Base-by-base conservation (phyloP, 2,329 filamentous ascomycete genomes). In the Rutstroemia sp. region DNA sequence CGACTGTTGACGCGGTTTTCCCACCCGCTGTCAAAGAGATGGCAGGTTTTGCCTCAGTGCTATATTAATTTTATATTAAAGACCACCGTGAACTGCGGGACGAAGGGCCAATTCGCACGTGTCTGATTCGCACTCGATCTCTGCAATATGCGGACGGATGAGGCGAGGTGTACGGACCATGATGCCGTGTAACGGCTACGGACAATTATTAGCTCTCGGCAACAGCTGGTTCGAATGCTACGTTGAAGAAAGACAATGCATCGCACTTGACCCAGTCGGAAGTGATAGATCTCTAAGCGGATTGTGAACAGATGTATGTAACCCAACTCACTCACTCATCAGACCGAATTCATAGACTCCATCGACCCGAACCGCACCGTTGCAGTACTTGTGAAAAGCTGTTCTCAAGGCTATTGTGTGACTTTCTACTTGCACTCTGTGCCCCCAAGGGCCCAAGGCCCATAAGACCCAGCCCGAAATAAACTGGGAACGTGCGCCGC, bases 401-500 rank as follows among this genome's bases (percentile, higher is more conserved):
- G 23, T 27, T 17, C 50, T 14, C 23, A 45, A 23, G 23, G 5
- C 38, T 16, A 41, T 7, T n/a, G 14, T 6, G 14, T n/a, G 16
- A 16, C 5, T 41, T 41, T 16, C 39, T n/a, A 39, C 10, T 12
- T 12, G 10, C 37, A n/a, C 16, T 39, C 37, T 39, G 37, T 12
- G 37, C 10, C 37, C 10, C 37, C 37, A 39, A 12, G 37, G 37
- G 23, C 23, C 23, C 23, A 23, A 30, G 10, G 7, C 8, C 25
- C 30, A 21, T 10, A 9, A 8, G 14, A 34, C 23, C 41, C 25
- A 34, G 23, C 37, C 45, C 44, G 44, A 49, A 49, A 41, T 27
- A 39, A 48, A 27, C 21, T 19, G 51, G 48, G 51, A 54, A 42
- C 51, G 51, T 54, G 51, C 39, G 44, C 51, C 49, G 51, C 39